Evolutionary conservation across 2,329 filamentous ascomycete genomes (phyloP), one percentile per base, ranked within the genome.

Genomic region (Talaromyces marneffei): DNA sequence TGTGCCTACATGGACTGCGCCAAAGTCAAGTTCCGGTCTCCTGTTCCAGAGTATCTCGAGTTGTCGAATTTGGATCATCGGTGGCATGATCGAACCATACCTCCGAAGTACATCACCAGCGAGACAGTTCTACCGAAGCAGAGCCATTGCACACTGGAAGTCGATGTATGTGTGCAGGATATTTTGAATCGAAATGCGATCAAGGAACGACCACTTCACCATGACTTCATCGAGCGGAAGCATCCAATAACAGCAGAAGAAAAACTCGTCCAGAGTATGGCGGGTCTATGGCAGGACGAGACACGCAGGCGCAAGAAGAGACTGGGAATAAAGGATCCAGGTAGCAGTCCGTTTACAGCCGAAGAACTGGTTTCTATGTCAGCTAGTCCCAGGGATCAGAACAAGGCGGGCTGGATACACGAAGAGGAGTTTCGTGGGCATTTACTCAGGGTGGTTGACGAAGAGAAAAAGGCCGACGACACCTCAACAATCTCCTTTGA

Each of bases 231-330:
- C 23, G 94, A 97, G 72, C 83, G 85, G 12, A 74, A 85, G 10
- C 79, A 83, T 37, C 87, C 90, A 2, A 73, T 88, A 20, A 79
- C 85, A 0, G 74, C 81, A 0, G 86, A 90, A 65, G 80, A 92
- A 70, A 96, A 95, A 70, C 81, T 96, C 10, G 92, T 99, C 4
- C 87, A 91, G 70, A 99, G 94, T 65, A 93, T 99, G 90, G 92
- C 91, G 60, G 89, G 90, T 0, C 77, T 99, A 2, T 99, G 94
- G 94, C 87, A 87, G 71, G 91, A 96, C 67, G 94, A 97, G 74
- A 91, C 88, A 0, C 86, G 86, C 62, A 85, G 92, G 48, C 85
- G 92, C 33, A 93, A 90, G 73, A 81, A 83, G 53, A 84, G 84
- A 50, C 87, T 93, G 83, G 83, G 85, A 1, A 79, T 88, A 52